Evolutionary conservation across 257 asterid genomes (phyloP).

Genomic region (Capsicum pubescens): DNA sequence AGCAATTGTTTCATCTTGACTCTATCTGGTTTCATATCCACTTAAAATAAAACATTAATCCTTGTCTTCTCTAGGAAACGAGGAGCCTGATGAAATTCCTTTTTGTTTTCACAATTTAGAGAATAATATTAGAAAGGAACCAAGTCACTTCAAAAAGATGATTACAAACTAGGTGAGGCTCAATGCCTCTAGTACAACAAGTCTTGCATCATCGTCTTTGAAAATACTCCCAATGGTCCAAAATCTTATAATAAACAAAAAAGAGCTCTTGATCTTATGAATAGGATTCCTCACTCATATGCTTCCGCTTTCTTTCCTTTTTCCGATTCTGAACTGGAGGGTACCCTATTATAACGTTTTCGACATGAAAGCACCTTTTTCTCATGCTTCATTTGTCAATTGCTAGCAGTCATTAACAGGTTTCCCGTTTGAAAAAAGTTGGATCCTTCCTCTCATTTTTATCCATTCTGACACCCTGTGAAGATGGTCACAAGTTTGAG

Average conservation of each 20-base stretch:
- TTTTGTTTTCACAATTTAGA: conserved; percentile 12
- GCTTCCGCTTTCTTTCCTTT: not conserved
- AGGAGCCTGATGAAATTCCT: conserved; percentile 6
- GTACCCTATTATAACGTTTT: not conserved
- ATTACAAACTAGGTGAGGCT: not conserved
- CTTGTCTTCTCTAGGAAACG: not conserved
- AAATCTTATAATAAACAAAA: conserved; percentile 4
- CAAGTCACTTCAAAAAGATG: not conserved
- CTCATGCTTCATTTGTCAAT: not conserved
- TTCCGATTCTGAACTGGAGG: not conserved
- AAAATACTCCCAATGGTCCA: not conserved
- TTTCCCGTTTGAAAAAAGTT: not conserved
- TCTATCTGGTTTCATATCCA: not conserved
- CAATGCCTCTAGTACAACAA: not conserved
- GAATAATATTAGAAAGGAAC: not conserved
- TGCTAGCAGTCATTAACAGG: not conserved
- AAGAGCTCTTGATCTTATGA: conserved; percentile 2
- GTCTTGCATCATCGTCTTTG: not conserved
- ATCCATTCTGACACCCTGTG: conserved; percentile 2
- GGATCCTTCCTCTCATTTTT: conserved; percentile 8
- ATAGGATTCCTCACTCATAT: not conserved
- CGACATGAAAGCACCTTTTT: not conserved
- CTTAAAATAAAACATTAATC: not conserved
- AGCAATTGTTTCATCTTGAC: conserved; percentile 5
- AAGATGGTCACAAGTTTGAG: not conserved